These are phyloP conservation scores for Leucosporidium creatinivorum DNA, from an alignment of 768 basidiomycete genomes.

Conservation along the genomic window DNA sequence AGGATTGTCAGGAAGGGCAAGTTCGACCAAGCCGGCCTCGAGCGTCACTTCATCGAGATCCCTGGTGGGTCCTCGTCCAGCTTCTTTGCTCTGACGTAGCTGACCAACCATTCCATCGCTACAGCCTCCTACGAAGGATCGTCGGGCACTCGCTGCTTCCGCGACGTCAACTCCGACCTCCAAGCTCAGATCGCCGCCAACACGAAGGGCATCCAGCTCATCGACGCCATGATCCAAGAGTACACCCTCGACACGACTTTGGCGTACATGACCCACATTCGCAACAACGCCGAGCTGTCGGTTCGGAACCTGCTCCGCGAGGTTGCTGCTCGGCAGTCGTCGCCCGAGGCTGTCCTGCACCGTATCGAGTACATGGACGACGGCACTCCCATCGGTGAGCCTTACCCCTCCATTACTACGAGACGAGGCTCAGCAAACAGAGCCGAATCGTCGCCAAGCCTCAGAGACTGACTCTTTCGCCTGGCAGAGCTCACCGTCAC, in stretches of 20 bases:
- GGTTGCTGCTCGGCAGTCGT: slow-evolving; percentile 53
- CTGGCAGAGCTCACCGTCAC: slow-evolving; percentile 55
- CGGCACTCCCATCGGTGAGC: slow-evolving; percentile 54
- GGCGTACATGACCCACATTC: slow-evolving; percentile 39
- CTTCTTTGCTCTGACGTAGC: too few relatives aligned
- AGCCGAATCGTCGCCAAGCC: too few relatives aligned
- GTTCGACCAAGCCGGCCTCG: slow-evolving; percentile 66
- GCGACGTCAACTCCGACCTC: slow-evolving; percentile 84
- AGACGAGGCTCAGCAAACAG: too few relatives aligned
- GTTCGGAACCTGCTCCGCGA: slow-evolving; percentile 73
- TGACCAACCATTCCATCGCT: slow-evolving; percentile 39
- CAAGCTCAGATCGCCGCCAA: slow-evolving; percentile 94
- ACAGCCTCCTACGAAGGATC: slow-evolving; percentile 48
- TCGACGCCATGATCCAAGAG: slow-evolving; percentile 52
- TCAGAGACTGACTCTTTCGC: background rate
- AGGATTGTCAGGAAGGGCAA: slow-evolving; percentile 78
- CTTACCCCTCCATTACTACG: too few relatives aligned
- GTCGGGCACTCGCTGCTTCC: slow-evolving; percentile 77
- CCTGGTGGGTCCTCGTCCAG: slow-evolving; percentile 43
- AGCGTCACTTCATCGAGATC: slow-evolving; percentile 71
- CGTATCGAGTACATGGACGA: slow-evolving; percentile 84
- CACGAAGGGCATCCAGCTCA: slow-evolving; percentile 54
- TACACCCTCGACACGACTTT: slow-evolving; percentile 80
- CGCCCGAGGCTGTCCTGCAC: slow-evolving; percentile 54
- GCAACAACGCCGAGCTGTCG: slow-evolving; percentile 74